These are phyloP conservation scores for Filobasidium uniguttulatum DNA, from an alignment of 1,284 basidiomycete species.

Conservation along the genomic window DNA sequence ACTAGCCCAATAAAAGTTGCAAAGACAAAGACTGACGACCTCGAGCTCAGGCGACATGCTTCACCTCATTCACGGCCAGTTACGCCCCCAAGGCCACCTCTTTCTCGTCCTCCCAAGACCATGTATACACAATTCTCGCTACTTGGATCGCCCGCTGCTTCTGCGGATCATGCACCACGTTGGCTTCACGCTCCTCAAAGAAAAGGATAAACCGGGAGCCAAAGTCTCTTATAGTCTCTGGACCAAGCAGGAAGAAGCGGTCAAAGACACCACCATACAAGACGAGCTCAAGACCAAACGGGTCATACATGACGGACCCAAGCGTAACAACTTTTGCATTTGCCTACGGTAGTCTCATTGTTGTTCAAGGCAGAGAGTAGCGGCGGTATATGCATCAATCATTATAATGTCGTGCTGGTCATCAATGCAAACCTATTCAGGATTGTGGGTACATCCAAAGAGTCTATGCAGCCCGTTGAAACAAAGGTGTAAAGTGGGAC, in stretches of 20 bases:
- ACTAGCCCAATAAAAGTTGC: neutral
- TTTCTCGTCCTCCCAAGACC: constrained; percentile 69
- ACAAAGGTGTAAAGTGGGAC: too few species aligned
- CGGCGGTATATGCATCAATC: too few species aligned
- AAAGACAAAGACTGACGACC: neutral
- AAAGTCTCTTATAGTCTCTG: constrained; percentile 37
- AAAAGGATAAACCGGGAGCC: constrained; percentile 44
- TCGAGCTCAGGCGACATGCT: constrained; percentile 56
- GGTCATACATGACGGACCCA: constrained; percentile 46
- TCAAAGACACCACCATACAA: neutral
- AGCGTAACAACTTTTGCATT: constrained; percentile 68
- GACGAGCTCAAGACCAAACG: constrained; percentile 39
- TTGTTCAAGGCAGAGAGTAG: too few species aligned
- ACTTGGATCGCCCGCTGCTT: constrained; percentile 51
- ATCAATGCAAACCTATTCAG: too few species aligned
- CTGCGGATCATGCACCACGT: constrained; percentile 47
- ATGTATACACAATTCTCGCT: constrained; percentile 69
- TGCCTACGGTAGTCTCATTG: too few species aligned
- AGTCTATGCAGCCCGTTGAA: too few species aligned
- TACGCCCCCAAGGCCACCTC: constrained; percentile 45
- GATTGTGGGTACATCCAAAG: too few species aligned
- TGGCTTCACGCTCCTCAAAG: constrained; percentile 50
- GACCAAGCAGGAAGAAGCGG: constrained; percentile 17
- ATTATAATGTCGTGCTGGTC: too few species aligned
- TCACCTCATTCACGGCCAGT: constrained; percentile 47